Base-by-base conservation (phyloP, 2,329 filamentous ascomycete genomes). In the Massarina eburnea region DNA sequence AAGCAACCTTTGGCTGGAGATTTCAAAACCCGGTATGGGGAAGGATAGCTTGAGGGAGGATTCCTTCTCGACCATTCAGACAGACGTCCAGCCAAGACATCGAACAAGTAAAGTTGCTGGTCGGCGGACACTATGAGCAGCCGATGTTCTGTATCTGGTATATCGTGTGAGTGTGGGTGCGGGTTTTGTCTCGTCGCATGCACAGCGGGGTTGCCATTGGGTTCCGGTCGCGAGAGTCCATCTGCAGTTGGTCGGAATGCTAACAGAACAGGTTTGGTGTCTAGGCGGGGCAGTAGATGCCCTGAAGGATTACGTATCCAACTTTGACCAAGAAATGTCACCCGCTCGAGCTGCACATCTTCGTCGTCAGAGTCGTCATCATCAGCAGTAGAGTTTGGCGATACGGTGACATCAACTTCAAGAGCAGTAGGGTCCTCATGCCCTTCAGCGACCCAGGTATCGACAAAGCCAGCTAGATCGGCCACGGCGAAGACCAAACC, bases 31-130 rank as follows among this genome's bases (percentile, higher is more conserved):
- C 80, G 82, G 67, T 95, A 92, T 38, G 88, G 81, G 3, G 78
- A 76, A 0, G 91, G 94, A 17, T 96, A 82, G 46, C 80, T 81
- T 14, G 81, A 80, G n/a, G 85, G 82, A 4, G 86, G 85, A 66
- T 97, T 96, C 29, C 88, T 81, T 54, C 89, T 81, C 8, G 89
- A 90, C 94, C 94, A 99, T 27, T 88, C 80, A 4, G 86, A 90
- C 9, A 97, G 75, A 15, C 81, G 82, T 35, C 91, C 91, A 38
- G 81, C 78, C n/a, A 86, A 76, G 29, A 90, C 81, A 58, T 95
- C 83, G 68, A 97, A 89, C 43, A 94, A 82, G 52, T 89, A 81
- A 33, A 97, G 73, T 47, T 91, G 76, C 47, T 85, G 82, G 41
- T 80, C 76, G 12, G 81, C 78, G 17, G 83, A 86, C 33, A 88